Percentiles rank a stretch among this genome's conserved stretches.
Evolutionary conservation across 768 basidiomycete species (phyloP).

Genomic region (Boletus speciosus): DNA sequence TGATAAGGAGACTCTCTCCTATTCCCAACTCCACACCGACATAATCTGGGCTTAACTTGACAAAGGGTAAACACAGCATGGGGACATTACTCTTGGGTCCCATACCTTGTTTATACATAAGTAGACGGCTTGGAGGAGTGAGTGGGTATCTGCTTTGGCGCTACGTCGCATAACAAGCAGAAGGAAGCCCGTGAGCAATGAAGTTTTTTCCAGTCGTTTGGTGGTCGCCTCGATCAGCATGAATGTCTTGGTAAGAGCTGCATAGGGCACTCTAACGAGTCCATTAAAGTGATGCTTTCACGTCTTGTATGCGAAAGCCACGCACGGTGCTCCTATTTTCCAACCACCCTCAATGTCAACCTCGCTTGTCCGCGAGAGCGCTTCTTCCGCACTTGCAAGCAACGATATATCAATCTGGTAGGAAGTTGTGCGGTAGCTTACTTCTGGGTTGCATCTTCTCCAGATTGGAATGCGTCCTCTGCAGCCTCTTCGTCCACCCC

Average conservation of each 20-base stretch:
- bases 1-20: conserved; percentile 90
- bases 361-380: conserved; percentile 54
- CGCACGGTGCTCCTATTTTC: conserved; percentile 83
- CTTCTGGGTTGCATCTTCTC: conserved; percentile 62
- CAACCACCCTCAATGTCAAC: conserved; percentile 81
- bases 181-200: conserved; percentile 84
- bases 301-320: conserved; percentile 9
- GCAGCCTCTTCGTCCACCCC: conserved; percentile 40
- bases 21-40: conserved; percentile 93
- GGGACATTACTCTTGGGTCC: not conserved
- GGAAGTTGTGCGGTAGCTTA: conserved; percentile 27
- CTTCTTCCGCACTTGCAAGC: conserved; percentile 59
- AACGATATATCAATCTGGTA: not conserved
- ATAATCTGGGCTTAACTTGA: conserved; percentile 90
- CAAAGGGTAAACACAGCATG: not conserved
- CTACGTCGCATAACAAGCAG: conserved; percentile 87
- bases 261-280: conserved; percentile 78
- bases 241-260: conserved; percentile 86
- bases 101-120: conserved; percentile 93
- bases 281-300: not conserved
- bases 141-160: conserved; percentile 65
- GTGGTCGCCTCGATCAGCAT: conserved; percentile 90
- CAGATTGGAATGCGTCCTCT: conserved; percentile 42
- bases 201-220: conserved; percentile 90
- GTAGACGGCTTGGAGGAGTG: conserved; percentile 86